Evolutionary conservation across 805 yeast genomes (phyloP), one percentile per base, ranked within the genome.

Genomic region (Yarrowia sp.): DNA sequence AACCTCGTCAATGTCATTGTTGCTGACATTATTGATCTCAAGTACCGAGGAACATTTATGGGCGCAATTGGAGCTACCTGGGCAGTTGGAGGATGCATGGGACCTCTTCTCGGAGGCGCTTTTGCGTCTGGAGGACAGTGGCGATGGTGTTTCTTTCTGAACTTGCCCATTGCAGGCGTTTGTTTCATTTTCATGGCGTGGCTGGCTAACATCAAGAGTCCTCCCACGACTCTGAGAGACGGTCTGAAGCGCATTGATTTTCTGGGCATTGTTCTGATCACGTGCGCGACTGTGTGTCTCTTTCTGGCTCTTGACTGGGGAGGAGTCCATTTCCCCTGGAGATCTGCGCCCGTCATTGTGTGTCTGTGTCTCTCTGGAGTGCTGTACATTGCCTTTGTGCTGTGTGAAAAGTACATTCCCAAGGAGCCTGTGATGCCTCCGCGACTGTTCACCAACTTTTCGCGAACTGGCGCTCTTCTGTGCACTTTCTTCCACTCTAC

Each of bases 11-110:
- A 94, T 7, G 85, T 90, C 61, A 80, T 90, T 8, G 80, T 87
- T 66, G 83, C 91, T 19, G 97, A 90, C 72, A 77, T 89, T 51
- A 85, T 90, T 31, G 84, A 93, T 3, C 79, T 87, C 64, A 79
- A 93, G 62, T 84, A 86, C 51, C 77, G 97, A 64, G 96, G 94
- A 2, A 72, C 88, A 29, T 88, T 83, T 71, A 96, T 90, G 71
- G 97, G 97, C 0, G 71, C 87, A 47, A 86, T 70, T 16, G 74
- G 72, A 12, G 63, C 68, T 13, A 65, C 70, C 2, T 68, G 69
- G 62, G 66, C 63, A 2, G 39, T 68, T n/a, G 68, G 69, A 31
- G 80, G 80, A 65, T 78, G 80, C 0, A 67, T 79, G 14, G 88
- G 87, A 1, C 88, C 88, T 0, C 78, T 84, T 44, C 65, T 82